Conservation (phyloP, 1,284 basidiomycete species). For the Spongiforma sp. region DNA sequence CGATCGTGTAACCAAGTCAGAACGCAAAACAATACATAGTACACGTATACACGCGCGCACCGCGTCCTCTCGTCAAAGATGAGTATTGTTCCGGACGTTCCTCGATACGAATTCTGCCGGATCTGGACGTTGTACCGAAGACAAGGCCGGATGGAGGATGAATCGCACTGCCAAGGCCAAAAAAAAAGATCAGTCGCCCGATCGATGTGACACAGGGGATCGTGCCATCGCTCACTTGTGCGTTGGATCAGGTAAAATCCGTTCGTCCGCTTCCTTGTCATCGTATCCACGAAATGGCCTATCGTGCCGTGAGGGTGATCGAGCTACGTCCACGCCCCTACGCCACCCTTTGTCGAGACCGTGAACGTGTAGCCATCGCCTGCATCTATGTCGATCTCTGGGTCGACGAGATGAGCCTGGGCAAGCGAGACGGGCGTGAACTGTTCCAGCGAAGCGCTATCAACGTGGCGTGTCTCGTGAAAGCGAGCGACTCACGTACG, state of each 20-base stretch:
- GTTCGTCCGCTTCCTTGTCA: conserved; percentile 48
- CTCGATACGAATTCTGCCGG: conserved; percentile 56
- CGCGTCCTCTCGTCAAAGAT: conserved; percentile 29
- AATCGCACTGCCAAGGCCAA: conserved; percentile 49
- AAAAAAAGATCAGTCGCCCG: not conserved
- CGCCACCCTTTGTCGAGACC: conserved; percentile 56
- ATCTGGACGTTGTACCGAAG: conserved; percentile 42
- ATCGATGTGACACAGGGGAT: not conserved
- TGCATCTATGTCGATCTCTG: conserved; percentile 45
- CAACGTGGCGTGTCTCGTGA: no score
- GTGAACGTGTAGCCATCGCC: conserved; percentile 50
- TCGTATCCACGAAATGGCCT: conserved; percentile 55
- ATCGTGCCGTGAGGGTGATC: conserved; percentile 60
- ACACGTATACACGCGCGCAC: no score
- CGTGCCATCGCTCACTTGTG: conserved; percentile 45
- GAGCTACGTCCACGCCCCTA: conserved; percentile 63
- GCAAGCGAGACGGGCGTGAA: conserved; percentile 59
- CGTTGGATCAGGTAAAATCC: conserved; percentile 59
- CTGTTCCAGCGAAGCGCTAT: no score
- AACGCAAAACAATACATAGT: no score
- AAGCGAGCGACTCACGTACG: no score
- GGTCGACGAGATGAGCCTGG: conserved; percentile 50
- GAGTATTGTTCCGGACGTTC: conserved; percentile 64
- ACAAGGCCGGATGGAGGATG: conserved; percentile 45
- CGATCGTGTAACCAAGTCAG: no score